Percentiles rank a stretch among this genome's conserved stretches.
These are phyloP conservation scores for Entonaema liquescens DNA, from an alignment of 495 filamentous ascomycete species.

Conservation along the genomic window DNA sequence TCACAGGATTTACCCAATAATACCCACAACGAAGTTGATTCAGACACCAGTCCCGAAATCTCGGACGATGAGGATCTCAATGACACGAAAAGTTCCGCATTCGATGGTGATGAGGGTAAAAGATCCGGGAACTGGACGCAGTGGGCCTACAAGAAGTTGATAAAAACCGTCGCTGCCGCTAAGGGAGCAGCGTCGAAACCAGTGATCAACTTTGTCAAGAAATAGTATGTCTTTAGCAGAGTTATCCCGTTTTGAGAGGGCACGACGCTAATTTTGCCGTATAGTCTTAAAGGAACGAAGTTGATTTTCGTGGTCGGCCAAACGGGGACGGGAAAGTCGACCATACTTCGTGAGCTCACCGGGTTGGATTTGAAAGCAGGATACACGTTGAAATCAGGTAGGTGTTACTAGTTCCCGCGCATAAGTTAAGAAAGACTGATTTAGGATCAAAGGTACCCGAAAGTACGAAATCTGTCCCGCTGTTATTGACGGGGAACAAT, in stretches of 20 bases:
- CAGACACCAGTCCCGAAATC: neutral
- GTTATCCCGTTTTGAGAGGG: neutral
- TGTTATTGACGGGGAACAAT: neutral
- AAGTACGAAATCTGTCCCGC: constrained; percentile 1
- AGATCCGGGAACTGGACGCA: neutral
- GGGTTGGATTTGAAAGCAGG: neutral
- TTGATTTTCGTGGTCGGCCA: neutral
- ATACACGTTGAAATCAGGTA: neutral
- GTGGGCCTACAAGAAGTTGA: neutral
- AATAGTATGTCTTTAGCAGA: neutral
- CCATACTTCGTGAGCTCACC: neutral
- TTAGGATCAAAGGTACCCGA: neutral
- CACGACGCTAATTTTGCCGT: neutral
- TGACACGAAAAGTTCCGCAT: neutral
- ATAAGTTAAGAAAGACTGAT: neutral
- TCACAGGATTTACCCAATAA: neutral
- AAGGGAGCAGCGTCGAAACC: neutral
- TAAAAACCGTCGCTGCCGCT: neutral
- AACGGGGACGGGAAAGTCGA: neutral
- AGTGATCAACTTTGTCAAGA: neutral
- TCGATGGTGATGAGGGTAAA: neutral
- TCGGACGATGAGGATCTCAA: neutral
- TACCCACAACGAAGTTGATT: neutral
- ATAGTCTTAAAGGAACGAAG: neutral
- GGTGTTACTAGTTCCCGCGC: neutral